A percentile compares a stretch with the other conserved stretches of the same genome.
Conservation (phyloP, 1,139 yeast genomes). For the Geotrichum citri-aurantii region DNA sequence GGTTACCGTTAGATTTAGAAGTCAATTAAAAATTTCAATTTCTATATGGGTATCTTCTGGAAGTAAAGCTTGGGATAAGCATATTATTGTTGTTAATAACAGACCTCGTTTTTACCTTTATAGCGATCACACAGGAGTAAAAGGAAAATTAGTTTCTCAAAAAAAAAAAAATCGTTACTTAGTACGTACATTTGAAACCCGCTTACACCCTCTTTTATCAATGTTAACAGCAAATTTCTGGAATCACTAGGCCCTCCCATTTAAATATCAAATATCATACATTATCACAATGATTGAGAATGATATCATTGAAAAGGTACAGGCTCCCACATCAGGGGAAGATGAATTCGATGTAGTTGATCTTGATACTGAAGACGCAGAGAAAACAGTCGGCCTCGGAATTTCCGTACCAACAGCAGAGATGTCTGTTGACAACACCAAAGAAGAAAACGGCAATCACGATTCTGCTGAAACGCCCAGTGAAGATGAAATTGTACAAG, state of each 20-base stretch:
- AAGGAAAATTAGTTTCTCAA: background rate
- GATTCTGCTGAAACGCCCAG: background rate
- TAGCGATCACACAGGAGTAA: background rate
- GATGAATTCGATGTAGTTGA: background rate
- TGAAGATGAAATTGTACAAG: background rate
- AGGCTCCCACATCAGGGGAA: background rate
- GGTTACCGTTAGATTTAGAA: conserved; percentile 9
- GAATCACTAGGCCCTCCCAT: background rate
- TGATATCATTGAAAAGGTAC: background rate
- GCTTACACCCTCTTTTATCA: background rate
- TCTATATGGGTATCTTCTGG: conserved; percentile 2
- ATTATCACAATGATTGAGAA: background rate
- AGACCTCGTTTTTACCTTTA: background rate
- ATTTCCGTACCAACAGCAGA: background rate
- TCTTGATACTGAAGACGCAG: background rate
- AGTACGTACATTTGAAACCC: background rate
- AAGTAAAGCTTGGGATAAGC: background rate
- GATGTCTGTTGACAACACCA: background rate
- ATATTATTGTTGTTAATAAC: background rate
- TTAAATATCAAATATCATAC: background rate
- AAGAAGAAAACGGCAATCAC: background rate
- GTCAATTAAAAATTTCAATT: background rate
- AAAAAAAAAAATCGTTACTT: background rate
- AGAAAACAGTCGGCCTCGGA: background rate
- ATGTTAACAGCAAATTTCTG: background rate